These are phyloP conservation scores for Chrysophaeum taylorii DNA, from an alignment of 352 stramenopile genomes.

Conservation along the genomic window DNA sequence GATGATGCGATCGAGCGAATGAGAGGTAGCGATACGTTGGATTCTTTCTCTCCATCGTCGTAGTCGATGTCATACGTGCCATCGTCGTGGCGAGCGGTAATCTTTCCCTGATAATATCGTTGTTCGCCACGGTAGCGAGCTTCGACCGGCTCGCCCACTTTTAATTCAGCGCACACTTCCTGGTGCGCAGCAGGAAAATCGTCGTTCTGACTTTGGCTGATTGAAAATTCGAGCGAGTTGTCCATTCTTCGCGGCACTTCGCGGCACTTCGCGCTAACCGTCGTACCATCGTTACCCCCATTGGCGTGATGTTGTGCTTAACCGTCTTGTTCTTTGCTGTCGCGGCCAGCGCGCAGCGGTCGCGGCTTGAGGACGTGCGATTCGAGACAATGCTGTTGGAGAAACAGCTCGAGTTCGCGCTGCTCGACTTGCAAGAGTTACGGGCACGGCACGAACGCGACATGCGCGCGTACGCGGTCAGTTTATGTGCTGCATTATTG, in stretches of 20 bases:
- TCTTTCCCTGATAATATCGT: conserved; percentile 59
- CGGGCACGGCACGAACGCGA: conserved; percentile 6
- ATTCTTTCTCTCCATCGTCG: conserved; percentile 47
- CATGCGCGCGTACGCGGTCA: background rate
- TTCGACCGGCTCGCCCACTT: conserved; percentile 46
- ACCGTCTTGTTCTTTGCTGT: background rate
- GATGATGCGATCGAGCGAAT: conserved; percentile 27
- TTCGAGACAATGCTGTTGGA: background rate
- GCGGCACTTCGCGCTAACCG: background rate
- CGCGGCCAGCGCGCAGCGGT: background rate
- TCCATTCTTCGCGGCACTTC: conserved; percentile 14
- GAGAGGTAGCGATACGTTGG: conserved; percentile 26
- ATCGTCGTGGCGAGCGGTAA: conserved; percentile 41
- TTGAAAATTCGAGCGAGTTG: conserved; percentile 23
- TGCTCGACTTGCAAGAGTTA: background rate
- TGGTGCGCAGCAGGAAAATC: conserved; percentile 9
- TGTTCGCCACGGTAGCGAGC: conserved; percentile 51
- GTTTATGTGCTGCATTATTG: too few species aligned
- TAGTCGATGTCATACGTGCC: conserved; percentile 51
- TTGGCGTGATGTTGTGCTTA: background rate
- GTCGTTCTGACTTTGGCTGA: conserved; percentile 21
- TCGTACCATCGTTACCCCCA: background rate
- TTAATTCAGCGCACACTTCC: conserved; percentile 25
- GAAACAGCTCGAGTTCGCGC: background rate
- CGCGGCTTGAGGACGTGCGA: background rate